Evolutionary conservation across 352 stramenopile species (phyloP).

Genomic region (Phytophthora foliorum): DNA sequence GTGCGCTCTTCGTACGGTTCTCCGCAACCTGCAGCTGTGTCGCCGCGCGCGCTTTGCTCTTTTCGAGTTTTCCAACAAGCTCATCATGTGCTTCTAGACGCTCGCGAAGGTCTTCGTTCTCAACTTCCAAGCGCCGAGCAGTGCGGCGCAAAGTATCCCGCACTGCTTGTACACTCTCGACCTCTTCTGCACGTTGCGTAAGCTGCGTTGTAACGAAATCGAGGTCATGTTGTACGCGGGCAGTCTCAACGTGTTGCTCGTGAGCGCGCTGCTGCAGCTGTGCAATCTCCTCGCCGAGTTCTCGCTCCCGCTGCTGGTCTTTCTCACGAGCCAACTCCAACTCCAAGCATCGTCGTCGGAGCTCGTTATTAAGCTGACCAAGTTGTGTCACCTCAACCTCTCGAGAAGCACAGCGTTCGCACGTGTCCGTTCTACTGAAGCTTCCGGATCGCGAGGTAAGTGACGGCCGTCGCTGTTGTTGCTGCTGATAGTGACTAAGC

Average conservation of each 20-base stretch:
- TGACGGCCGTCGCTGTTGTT: slow-evolving; percentile 16
- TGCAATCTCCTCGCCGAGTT: slow-evolving; percentile 32
- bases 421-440: slow-evolving; percentile 25
- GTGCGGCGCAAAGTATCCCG: slow-evolving; percentile 40
- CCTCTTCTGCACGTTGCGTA: slow-evolving; percentile 30
- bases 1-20: slow-evolving; percentile 37
- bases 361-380: slow-evolving; percentile 37
- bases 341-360: slow-evolving; percentile 57
- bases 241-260: slow-evolving; percentile 26
- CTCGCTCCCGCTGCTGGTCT: slow-evolving; percentile 33
- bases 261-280: slow-evolving; percentile 35
- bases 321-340: slow-evolving; percentile 50
- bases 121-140: slow-evolving; percentile 25
- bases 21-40: slow-evolving; percentile 50
- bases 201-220: slow-evolving; percentile 32
- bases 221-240: slow-evolving; percentile 24
- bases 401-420: slow-evolving; percentile 31
- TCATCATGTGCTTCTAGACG: slow-evolving; percentile 31
- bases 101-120: slow-evolving; percentile 31
- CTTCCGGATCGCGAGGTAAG: slow-evolving; percentile 22
- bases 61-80: slow-evolving; percentile 31
- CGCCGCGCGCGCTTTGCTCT: slow-evolving; percentile 25
- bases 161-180: slow-evolving; percentile 25
- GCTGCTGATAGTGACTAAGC: slow-evolving; percentile 19
- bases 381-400: slow-evolving; percentile 29